These are phyloP conservation scores for Malus sieversii DNA, from an alignment of 306 rosid species.

Conservation along the genomic window DNA sequence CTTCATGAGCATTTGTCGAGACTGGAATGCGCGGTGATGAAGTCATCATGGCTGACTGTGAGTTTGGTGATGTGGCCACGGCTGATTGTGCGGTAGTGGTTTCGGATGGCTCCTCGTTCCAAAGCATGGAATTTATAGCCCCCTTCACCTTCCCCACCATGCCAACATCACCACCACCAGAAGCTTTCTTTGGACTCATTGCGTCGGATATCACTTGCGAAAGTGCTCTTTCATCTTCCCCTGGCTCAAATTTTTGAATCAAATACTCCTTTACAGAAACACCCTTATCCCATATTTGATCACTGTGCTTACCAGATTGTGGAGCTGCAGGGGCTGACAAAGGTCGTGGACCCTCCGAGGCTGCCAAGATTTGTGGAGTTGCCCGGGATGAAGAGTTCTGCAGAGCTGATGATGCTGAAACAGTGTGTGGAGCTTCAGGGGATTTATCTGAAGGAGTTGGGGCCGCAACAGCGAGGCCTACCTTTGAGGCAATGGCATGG, in stretches of 20 bases:
- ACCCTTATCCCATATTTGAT: slow-evolving; percentile 66
- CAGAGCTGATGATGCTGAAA: not conserved
- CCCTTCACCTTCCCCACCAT: slow-evolving; percentile 73
- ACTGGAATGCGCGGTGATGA: slow-evolving; percentile 30
- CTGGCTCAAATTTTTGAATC: slow-evolving; percentile 74
- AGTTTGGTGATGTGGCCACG: slow-evolving; percentile 12
- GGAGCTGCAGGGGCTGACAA: slow-evolving; percentile 15
- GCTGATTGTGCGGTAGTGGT: slow-evolving; percentile 13
- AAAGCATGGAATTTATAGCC: slow-evolving; percentile 67
- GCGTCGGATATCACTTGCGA: slow-evolving; percentile 74
- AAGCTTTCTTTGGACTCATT: slow-evolving; percentile 46
- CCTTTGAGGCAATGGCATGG: slow-evolving; percentile 36
- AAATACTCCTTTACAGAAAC: slow-evolving; percentile 68
- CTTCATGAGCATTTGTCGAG: slow-evolving; percentile 42
- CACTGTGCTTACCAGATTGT: slow-evolving; percentile 10
- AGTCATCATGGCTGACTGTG: slow-evolving; percentile 1
- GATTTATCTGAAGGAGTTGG: slow-evolving; percentile 15
- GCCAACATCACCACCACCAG: slow-evolving; percentile 45
- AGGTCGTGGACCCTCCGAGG: slow-evolving; percentile 11
- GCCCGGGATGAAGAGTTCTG: not conserved
- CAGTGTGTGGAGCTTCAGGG: slow-evolving; percentile 7
- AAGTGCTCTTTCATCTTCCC: slow-evolving; percentile 83
- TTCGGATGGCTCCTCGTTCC: slow-evolving; percentile 34
- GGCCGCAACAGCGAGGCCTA: slow-evolving; percentile 27
- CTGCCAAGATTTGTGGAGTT: slow-evolving; percentile 14